Percentiles rank a stretch among this genome's conserved stretches.
These are phyloP conservation scores for Beauveria bassiana DNA, from an alignment of 2,329 filamentous ascomycete genomes.

Conservation along the genomic window DNA sequence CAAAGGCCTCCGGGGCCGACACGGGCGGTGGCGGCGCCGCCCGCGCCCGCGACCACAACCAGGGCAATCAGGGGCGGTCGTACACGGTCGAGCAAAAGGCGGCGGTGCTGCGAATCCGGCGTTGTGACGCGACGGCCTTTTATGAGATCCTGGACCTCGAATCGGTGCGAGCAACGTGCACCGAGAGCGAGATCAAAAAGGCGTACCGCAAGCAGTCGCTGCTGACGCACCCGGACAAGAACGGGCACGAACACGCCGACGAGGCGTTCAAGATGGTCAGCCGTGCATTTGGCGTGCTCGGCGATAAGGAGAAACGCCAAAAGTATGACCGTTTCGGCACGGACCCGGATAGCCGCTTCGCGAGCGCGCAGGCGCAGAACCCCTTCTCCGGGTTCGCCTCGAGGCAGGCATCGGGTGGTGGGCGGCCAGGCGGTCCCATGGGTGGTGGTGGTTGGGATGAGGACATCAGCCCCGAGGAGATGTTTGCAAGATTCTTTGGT, in stretches of 20 bases:
- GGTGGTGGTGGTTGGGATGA: constrained; percentile 59
- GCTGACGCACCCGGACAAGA: constrained; percentile 97
- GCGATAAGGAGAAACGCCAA: constrained; percentile 85
- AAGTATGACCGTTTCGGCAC: constrained; percentile 85
- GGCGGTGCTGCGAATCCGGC: constrained; percentile 80
- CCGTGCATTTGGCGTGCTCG: constrained; percentile 84
- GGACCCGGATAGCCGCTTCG: constrained; percentile 85
- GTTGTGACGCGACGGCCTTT: constrained; percentile 78
- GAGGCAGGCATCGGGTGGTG: constrained; percentile 35
- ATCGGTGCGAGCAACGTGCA: constrained; percentile 52
- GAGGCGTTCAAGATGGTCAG: constrained; percentile 99
- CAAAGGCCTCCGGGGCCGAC: constrained; percentile 47
- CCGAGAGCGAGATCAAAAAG: constrained; percentile 89
- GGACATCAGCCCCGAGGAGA: constrained; percentile 90
- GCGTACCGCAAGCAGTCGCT: constrained; percentile 92
- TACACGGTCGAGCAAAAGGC: constrained; percentile 88
- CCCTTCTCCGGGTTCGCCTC: constrained; percentile 12
- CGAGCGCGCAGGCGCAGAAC: constrained; percentile 43
- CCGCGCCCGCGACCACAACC: constrained; percentile 59
- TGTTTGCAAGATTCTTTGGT: constrained; percentile 96
- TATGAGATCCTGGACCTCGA: constrained; percentile 88
- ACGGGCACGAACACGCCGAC: constrained; percentile 89
- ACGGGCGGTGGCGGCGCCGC: constrained; percentile 32
- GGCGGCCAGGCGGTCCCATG: constrained; percentile 22
- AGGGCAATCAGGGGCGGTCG: constrained; percentile 66